Evolutionary conservation across 441 rosid species (phyloP), one percentile per base, ranked within the genome.

Genomic region (Metrosideros polymorpha): DNA sequence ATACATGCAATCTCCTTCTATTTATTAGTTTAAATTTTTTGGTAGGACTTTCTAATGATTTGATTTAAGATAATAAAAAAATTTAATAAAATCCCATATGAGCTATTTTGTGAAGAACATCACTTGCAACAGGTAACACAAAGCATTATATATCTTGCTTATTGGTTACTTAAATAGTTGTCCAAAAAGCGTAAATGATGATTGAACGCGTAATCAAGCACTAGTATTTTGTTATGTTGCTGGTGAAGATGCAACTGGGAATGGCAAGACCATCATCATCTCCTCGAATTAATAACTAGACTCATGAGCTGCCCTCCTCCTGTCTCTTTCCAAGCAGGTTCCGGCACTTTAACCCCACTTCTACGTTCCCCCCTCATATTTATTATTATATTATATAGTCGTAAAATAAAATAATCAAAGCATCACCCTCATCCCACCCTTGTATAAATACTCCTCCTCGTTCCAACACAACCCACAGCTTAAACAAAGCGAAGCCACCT

Each of bases 291-390:
- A 55, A 55, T 55, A 55, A 55, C 4, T 2, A 25, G 29, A 9
- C 59, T 55, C 14, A 4, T 55, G 25, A 24, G 61, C 91, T 79
- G 63, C 85, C 88, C 76, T 35, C 45, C 88, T 75, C 59, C 84
- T 84, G 87, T 87, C 82, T 66, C 84, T 84, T 93, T 91, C 92
- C 50, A 32, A 52, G 94, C 93, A 88, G 86, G 71, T 92, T 92
- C 93, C 18, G n/a, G 42, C 35, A 27, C 6, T 85, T 82, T 63
- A 32, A 54, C 63, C 79, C 82, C 55, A 63, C 45, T 51, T 82
- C 39, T 57, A 17, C 25, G 30, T 39, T 47, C 32, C 27, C 63
- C 19, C 32, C 10, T 24, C 32, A 50, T 29, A 8, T 24, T 12
- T 47, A n/a, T 15, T 30, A 19, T 9, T 6, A 32, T 32, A 19